Percentiles rank a stretch among this genome's conserved stretches.
phyloP scores from a whole-genome alignment of 305 asterid species.

The Fraxinus xanthoxyloides region DNA sequence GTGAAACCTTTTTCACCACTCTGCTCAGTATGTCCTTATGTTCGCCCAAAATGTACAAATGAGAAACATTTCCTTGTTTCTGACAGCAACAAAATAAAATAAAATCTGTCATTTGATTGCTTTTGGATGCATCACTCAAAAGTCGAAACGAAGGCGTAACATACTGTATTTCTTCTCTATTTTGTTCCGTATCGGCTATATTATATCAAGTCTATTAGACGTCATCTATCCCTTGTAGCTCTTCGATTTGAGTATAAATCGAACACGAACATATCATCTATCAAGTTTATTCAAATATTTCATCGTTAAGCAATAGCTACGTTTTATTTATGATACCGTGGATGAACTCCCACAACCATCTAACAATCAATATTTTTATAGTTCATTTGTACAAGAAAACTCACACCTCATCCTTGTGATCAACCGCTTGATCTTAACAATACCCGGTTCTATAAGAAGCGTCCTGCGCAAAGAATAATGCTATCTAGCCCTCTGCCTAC shows the following conservation, averaged over 20 bases:
- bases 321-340: not conserved
- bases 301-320: not conserved
- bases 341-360: not conserved
- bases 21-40: not conserved
- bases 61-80: not conserved
- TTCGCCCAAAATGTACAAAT: not conserved
- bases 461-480: not conserved
- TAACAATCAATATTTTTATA: not conserved
- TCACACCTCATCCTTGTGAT: not conserved
- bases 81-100: not conserved
- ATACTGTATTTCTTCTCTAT: not conserved
- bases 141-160: not conserved
- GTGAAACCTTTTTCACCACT: not conserved
- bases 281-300: not conserved
- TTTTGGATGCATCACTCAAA: not conserved
- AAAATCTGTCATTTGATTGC: constrained; percentile 27
- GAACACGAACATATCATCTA: not conserved
- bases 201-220: not conserved
- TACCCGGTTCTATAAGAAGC: not conserved
- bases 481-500: not conserved
- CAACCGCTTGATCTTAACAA: not conserved
- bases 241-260: not conserved
- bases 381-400: not conserved
- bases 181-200: not conserved
- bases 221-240: not conserved